phyloP scores from a whole-genome alignment of 164 flowering plant species.

The Pachysandra terminalis region DNA sequence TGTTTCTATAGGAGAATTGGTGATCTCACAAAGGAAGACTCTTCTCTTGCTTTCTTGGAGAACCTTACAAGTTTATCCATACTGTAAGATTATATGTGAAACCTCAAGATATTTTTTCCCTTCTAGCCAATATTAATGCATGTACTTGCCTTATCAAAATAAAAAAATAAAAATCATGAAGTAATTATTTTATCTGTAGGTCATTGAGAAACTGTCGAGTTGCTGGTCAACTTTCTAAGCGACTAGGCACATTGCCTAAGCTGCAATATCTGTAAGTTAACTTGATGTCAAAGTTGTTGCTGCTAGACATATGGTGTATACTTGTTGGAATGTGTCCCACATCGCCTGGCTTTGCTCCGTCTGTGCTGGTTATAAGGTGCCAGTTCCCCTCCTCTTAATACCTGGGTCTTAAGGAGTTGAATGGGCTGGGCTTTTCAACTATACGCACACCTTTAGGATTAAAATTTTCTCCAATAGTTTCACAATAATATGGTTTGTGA shows the following conservation, averaged over 20 bases:
- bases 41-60: constrained; percentile 38
- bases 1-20: constrained; percentile 37
- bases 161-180: too few relatives aligned
- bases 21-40: constrained; percentile 35
- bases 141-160: too few relatives aligned
- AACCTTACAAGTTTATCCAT: constrained; percentile 33
- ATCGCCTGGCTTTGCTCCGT: too few relatives aligned
- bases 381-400: too few relatives aligned
- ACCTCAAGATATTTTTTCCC: not conserved
- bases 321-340: too few relatives aligned
- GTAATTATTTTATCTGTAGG: constrained; percentile 18
- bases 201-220: constrained; percentile 37
- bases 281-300: not conserved
- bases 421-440: too few relatives aligned
- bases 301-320: not conserved
- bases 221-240: constrained; percentile 35
- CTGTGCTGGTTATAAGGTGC: too few relatives aligned
- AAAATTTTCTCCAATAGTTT: too few relatives aligned
- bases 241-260: constrained; percentile 28
- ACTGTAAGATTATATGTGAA: constrained; percentile 28
- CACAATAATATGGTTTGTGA: too few relatives aligned
- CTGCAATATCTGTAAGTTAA: constrained; percentile 36
- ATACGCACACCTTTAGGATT: too few relatives aligned
- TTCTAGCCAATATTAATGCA: too few relatives aligned
- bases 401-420: too few relatives aligned